These are phyloP conservation scores for Lenwebbia sp. DNA, from an alignment of 345 rosid genomes.

Conservation along the genomic window DNA sequence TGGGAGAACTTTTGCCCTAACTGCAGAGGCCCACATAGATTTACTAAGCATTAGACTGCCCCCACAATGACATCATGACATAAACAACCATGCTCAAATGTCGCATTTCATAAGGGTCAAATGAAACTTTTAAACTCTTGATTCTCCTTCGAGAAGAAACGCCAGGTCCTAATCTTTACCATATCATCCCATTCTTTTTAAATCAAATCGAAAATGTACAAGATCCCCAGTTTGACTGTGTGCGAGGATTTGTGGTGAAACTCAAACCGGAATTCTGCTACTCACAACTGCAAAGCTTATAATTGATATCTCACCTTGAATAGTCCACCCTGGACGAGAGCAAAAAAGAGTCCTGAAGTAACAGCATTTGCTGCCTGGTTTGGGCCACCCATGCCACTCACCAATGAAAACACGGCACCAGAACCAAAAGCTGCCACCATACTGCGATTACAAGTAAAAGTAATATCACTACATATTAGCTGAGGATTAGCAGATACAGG, in stretches of 20 bases:
- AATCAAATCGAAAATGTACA: background rate
- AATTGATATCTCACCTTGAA: slow-evolving; percentile 45
- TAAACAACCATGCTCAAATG: background rate
- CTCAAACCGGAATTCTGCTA: background rate
- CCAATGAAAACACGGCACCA: slow-evolving; percentile 73
- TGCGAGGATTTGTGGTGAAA: background rate
- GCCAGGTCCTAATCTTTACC: background rate
- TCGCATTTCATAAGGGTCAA: background rate
- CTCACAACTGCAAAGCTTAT: background rate
- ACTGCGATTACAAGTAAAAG: slow-evolving; percentile 27
- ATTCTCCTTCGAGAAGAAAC: background rate
- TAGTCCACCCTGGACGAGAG: slow-evolving; percentile 73
- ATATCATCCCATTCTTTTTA: background rate
- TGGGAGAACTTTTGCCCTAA: slow-evolving; percentile 59
- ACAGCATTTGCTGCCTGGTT: slow-evolving; percentile 65
- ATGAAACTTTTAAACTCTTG: background rate
- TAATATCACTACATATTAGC: background rate
- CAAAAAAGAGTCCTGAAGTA: slow-evolving; percentile 65
- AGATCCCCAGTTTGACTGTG: background rate
- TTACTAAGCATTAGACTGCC: background rate
- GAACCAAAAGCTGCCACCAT: slow-evolving; percentile 96
- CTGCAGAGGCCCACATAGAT: slow-evolving; percentile 19
- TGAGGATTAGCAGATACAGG: background rate
- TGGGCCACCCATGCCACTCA: slow-evolving; percentile 72
- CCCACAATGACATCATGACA: background rate